Percentiles rank a stretch among this genome's conserved stretches.
phyloP scores from a whole-genome alignment of 176 grass and related monocot genomes.

The Eleusine coracana region DNA sequence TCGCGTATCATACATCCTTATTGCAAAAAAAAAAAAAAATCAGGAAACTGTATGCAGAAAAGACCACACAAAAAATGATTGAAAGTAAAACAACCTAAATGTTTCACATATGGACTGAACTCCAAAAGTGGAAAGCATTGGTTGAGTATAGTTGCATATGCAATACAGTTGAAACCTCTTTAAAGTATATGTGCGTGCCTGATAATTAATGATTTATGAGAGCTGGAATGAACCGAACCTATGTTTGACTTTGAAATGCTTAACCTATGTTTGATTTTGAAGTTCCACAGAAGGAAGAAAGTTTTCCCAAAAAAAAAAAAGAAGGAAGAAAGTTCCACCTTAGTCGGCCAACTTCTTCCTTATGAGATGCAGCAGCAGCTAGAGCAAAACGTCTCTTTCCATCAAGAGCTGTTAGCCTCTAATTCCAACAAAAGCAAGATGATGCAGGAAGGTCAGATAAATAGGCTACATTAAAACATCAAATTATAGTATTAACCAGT shows the following conservation, averaged over 20 bases:
- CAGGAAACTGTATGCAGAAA: background rate
- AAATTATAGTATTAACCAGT: constrained; percentile 27
- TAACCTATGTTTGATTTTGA: background rate
- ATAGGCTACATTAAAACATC: constrained; percentile 26
- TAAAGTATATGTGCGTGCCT: background rate
- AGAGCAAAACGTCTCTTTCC: constrained; percentile 98
- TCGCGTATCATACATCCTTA: background rate
- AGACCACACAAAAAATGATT: background rate
- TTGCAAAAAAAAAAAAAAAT: background rate
- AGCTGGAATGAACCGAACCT: constrained; percentile 19
- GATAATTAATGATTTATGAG: constrained; percentile 12
- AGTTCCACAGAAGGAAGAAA: background rate
- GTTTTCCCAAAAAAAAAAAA: background rate
- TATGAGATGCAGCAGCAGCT: constrained; percentile 94
- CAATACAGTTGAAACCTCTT: constrained; percentile 13
- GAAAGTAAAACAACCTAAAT: constrained; percentile 18
- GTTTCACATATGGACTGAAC: constrained; percentile 12
- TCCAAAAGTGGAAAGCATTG: constrained; percentile 5
- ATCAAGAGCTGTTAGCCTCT: constrained; percentile 95
- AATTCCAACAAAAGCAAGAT: constrained; percentile 54
- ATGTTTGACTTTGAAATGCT: background rate
- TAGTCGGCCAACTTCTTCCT: constrained; percentile 96
- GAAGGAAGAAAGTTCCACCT: constrained; percentile 49
- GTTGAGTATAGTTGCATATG: constrained; percentile 17
- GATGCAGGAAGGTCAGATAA: constrained; percentile 46